phyloP scores from a whole-genome alignment of 2,329 filamentous ascomycete species.

The Cladosporium cucumerinum region DNA sequence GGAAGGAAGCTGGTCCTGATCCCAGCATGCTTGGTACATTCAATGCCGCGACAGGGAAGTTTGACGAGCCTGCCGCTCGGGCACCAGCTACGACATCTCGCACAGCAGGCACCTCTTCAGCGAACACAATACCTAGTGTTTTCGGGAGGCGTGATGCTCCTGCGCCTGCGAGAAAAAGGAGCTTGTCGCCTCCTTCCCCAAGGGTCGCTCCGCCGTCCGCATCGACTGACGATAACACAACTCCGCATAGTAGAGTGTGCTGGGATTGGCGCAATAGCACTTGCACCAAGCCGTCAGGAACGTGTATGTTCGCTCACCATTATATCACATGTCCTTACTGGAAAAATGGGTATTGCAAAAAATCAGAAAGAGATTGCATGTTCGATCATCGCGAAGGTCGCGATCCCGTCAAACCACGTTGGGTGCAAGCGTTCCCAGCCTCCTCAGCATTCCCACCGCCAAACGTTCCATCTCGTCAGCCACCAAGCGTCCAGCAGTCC shows the following conservation, averaged over 20 bases:
- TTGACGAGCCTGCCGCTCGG: neutral
- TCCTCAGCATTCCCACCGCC: neutral
- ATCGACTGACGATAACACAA: neutral
- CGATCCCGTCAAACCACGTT: neutral
- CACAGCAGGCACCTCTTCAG: neutral
- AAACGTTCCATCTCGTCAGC: neutral
- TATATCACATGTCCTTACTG: slow-evolving; percentile 26
- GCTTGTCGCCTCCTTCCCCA: slow-evolving; percentile 7
- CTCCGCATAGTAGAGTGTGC: slow-evolving; percentile 15
- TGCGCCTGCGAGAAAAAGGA: slow-evolving; percentile 15
- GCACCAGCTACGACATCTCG: neutral
- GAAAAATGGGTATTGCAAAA: slow-evolving; percentile 18
- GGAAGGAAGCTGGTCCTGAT: slow-evolving; percentile 30
- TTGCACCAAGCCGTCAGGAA: slow-evolving; percentile 19
- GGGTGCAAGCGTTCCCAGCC: too few species aligned
- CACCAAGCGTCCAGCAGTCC: neutral
- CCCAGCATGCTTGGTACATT: slow-evolving; percentile 26
- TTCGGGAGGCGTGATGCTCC: slow-evolving; percentile 17
- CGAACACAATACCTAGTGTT: slow-evolving; percentile 6
- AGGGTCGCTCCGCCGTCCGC: neutral
- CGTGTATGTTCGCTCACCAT: slow-evolving; percentile 27
- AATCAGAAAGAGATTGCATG: neutral
- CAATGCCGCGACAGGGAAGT: slow-evolving; percentile 30
- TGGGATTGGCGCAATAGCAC: slow-evolving; percentile 16
- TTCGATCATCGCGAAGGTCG: neutral